Percentiles rank a stretch among this genome's conserved stretches.
Evolutionary conservation across 331 rosid genomes (phyloP).

Genomic region (Cydonia oblonga): DNA sequence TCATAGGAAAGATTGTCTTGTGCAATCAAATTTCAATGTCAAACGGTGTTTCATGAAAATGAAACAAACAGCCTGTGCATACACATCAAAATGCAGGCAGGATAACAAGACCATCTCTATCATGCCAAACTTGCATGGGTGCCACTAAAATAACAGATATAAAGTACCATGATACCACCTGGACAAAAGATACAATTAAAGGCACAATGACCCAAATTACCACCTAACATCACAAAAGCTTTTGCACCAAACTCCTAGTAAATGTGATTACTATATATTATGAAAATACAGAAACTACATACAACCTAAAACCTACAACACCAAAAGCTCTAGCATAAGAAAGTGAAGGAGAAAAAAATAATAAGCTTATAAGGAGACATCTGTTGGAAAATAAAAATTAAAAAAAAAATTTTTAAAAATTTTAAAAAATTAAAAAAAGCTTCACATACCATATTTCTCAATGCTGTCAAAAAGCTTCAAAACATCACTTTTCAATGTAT

Average conservation of each 20-base stretch:
- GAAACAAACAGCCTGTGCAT: background rate
- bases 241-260: background rate
- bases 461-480: conserved; percentile 87
- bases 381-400: too few relatives aligned
- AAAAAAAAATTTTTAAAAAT: too few relatives aligned
- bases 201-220: background rate
- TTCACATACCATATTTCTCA: conserved; percentile 77
- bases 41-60: background rate
- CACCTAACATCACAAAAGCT: too few relatives aligned
- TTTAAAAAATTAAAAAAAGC: too few relatives aligned
- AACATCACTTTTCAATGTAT: conserved; percentile 59
- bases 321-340: background rate
- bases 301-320: background rate
- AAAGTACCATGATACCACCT: background rate
- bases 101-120: background rate
- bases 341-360: background rate
- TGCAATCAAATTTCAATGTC: too few relatives aligned
- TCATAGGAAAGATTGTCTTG: too few relatives aligned
- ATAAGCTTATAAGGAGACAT: background rate
- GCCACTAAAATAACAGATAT: background rate
- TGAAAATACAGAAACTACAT: background rate
- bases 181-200: background rate
- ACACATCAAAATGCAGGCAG: background rate
- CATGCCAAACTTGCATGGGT: background rate
- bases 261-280: background rate